Conservation (phyloP, 148 eudicot genomes). For the Fagopyrum esculentum region DNA sequence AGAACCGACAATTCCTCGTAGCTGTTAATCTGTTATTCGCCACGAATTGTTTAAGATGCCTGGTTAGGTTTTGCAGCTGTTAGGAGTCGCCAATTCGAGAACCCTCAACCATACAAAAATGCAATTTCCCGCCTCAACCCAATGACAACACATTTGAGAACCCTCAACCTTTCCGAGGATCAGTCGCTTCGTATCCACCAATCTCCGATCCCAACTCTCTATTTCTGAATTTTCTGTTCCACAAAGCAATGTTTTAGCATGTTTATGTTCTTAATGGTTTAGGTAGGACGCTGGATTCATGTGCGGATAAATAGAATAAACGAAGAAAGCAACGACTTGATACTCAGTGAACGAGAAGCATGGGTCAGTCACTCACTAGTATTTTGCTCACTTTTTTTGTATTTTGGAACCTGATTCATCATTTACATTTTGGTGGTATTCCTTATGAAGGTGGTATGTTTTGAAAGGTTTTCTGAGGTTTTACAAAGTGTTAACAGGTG, state of each 20-base stretch:
- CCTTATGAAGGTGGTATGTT: neutral
- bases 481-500: too few relatives aligned
- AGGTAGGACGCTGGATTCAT: slow-evolving; percentile 63
- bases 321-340: slow-evolving; percentile 75
- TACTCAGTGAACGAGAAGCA: slow-evolving; percentile 81
- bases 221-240: neutral
- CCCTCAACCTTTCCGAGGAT: neutral
- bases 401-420: neutral
- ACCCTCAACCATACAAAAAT: neutral
- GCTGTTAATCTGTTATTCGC: too few relatives aligned
- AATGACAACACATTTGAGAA: neutral
- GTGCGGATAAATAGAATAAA: slow-evolving; percentile 72
- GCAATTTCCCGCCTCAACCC: neutral
- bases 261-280: slow-evolving; percentile 12
- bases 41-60: too few relatives aligned
- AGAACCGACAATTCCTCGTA: too few relatives aligned
- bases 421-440: neutral
- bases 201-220: slow-evolving; percentile 9
- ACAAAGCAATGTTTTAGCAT: slow-evolving; percentile 2
- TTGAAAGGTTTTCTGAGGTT: too few relatives aligned
- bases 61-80: too few relatives aligned
- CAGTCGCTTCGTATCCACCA: slow-evolving; percentile 2
- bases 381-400: slow-evolving; percentile 7
- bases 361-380: slow-evolving; percentile 50
- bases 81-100: too few relatives aligned